Conservation (phyloP, 257 asterid species). For the Rehmannia glutinosa region DNA sequence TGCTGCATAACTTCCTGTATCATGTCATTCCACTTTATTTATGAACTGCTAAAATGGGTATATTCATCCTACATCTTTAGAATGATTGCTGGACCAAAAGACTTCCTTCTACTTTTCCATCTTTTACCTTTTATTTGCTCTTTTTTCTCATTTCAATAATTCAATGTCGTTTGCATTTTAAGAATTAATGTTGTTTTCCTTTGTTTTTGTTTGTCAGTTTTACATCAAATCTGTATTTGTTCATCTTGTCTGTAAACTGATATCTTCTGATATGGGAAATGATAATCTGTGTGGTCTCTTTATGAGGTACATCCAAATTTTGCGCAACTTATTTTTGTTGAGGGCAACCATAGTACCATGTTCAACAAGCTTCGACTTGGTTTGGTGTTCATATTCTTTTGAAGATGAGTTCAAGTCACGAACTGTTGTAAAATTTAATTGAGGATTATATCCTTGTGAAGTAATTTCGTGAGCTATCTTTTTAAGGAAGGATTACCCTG, state of each 20-base stretch:
- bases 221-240: neutral
- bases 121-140: neutral
- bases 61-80: neutral
- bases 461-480: neutral
- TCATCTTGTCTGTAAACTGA: neutral
- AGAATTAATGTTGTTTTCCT: neutral
- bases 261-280: neutral
- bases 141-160: neutral
- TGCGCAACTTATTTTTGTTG: neutral
- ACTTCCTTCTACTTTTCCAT: neutral
- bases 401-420: neutral
- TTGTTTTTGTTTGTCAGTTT: neutral
- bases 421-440: neutral
- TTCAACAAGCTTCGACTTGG: neutral
- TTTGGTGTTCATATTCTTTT: neutral
- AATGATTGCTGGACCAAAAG: neutral
- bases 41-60: neutral
- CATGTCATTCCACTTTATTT: neutral
- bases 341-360: neutral
- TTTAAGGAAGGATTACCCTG: neutral
- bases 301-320: neutral
- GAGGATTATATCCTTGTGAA: neutral
- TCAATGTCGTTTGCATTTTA: neutral
- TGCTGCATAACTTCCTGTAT: neutral
- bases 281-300: neutral